phyloP scores from a whole-genome alignment of 2,329 filamentous ascomycete species.

The Mollisiaceae sp. region DNA sequence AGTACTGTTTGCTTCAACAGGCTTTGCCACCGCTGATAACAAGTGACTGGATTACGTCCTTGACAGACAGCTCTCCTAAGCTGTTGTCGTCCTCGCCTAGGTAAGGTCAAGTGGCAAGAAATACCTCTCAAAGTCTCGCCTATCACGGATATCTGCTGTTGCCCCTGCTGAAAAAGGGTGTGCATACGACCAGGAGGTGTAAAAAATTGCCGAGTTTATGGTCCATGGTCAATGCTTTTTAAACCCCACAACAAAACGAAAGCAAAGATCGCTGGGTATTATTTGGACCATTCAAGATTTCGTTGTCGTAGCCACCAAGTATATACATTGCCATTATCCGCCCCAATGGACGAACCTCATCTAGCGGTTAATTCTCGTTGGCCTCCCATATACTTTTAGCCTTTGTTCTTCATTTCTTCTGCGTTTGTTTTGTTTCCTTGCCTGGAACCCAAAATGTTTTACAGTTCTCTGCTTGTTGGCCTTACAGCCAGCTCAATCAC shows the following conservation, averaged over 20 bases:
- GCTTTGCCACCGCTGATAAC: background rate
- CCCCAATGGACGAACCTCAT: background rate
- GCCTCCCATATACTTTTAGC: background rate
- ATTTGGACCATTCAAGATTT: background rate
- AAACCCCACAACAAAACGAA: no score
- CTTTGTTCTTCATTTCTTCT: background rate
- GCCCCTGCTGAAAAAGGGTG: no score
- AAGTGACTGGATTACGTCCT: background rate
- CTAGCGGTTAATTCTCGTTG: background rate
- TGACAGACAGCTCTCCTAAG: background rate
- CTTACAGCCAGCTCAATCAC: constrained; percentile 1
- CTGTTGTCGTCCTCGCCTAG: no score
- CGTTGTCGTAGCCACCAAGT: background rate
- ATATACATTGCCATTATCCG: background rate
- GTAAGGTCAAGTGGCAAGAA: no score
- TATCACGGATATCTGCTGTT: no score
- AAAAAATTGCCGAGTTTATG: no score
- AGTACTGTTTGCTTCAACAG: background rate
- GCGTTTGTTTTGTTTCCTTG: background rate
- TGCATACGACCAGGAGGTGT: no score
- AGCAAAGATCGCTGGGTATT: background rate
- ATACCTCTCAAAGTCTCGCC: no score
- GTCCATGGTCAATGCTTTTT: no score
- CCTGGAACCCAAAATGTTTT: background rate
- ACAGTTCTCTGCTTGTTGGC: background rate